phyloP scores from a whole-genome alignment of 2,329 filamentous ascomycete species.

The Ascochyta fabae region DNA sequence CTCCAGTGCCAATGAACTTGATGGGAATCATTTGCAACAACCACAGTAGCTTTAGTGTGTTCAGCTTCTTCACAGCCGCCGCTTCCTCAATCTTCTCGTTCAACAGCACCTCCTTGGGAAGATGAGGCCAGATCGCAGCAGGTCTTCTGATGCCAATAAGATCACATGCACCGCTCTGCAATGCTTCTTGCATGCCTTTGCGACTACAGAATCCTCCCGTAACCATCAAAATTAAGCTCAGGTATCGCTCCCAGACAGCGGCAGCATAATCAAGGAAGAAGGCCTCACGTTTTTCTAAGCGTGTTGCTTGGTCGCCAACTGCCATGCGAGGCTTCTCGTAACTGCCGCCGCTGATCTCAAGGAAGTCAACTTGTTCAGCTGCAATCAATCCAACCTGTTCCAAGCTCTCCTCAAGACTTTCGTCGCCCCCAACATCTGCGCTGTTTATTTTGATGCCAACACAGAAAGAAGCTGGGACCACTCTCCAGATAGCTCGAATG shows the following conservation, averaged over 20 bases:
- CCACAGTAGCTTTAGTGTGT: background rate
- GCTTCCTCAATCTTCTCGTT: background rate
- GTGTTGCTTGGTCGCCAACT: conserved; percentile 22
- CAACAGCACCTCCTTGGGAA: conserved; percentile 5
- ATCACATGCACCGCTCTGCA: conserved; percentile 48
- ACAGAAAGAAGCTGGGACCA: conserved; percentile 52
- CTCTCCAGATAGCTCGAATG: conserved; percentile 51
- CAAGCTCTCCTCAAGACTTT: conserved; percentile 57
- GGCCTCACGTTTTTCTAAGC: conserved; percentile 65
- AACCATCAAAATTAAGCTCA: conserved; percentile 56
- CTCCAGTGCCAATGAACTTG: conserved; percentile 4
- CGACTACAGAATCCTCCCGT: conserved; percentile 64
- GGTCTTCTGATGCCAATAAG: conserved; percentile 25
- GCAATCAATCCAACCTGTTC: conserved; percentile 63
- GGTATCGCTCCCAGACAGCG: conserved; percentile 51
- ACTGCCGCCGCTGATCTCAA: conserved; percentile 71
- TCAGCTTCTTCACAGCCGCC: background rate
- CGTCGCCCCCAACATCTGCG: conserved; percentile 53
- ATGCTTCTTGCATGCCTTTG: conserved; percentile 62
- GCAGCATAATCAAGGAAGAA: conserved; percentile 72
- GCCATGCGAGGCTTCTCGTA: conserved; percentile 20
- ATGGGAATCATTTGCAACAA: conserved; percentile 3
- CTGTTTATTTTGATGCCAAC: conserved; percentile 61
- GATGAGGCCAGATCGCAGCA: conserved; percentile 13
- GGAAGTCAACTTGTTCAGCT: conserved; percentile 65